Evolutionary conservation across 2,329 filamentous ascomycete genomes (phyloP).

Genomic region (Phialophora tarda): DNA sequence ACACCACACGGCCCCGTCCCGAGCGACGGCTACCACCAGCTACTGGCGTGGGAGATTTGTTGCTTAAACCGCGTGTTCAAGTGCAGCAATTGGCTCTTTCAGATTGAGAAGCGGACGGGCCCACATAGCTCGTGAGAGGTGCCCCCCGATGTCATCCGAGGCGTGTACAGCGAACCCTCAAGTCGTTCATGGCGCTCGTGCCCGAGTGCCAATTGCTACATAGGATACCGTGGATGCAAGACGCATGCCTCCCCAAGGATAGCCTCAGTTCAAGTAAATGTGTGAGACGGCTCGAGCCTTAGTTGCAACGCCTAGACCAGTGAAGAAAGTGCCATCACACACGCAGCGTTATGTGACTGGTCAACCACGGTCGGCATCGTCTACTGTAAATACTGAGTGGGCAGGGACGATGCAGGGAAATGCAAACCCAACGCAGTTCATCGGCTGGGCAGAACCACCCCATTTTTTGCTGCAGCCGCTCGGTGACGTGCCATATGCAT

Average conservation of each 20-base stretch:
- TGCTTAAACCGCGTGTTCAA: slow-evolving; percentile 8
- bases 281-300: neutral
- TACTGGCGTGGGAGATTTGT: slow-evolving; percentile 15
- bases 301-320: neutral
- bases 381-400: neutral
- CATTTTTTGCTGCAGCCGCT: slow-evolving; percentile 10
- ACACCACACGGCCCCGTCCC: neutral
- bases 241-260: neutral
- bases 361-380: neutral
- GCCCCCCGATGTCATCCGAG: slow-evolving; percentile 23
- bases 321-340: no score
- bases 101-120: neutral
- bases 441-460: slow-evolving; percentile 9
- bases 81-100: slow-evolving; percentile 9
- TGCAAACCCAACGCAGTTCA: slow-evolving; percentile 18
- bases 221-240: neutral
- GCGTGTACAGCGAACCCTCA: neutral
- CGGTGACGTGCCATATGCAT: slow-evolving; percentile 6
- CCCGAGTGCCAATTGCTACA: neutral
- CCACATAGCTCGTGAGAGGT: slow-evolving; percentile 6
- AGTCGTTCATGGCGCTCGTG: neutral
- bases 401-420: slow-evolving; percentile 14
- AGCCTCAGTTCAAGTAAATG: neutral
- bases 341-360: neutral
- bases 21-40: slow-evolving; percentile 1